A percentile compares a stretch with the other conserved stretches of the same genome.
Conservation (phyloP, 1,284 basidiomycete species). For the Anthracocystis setariae region DNA sequence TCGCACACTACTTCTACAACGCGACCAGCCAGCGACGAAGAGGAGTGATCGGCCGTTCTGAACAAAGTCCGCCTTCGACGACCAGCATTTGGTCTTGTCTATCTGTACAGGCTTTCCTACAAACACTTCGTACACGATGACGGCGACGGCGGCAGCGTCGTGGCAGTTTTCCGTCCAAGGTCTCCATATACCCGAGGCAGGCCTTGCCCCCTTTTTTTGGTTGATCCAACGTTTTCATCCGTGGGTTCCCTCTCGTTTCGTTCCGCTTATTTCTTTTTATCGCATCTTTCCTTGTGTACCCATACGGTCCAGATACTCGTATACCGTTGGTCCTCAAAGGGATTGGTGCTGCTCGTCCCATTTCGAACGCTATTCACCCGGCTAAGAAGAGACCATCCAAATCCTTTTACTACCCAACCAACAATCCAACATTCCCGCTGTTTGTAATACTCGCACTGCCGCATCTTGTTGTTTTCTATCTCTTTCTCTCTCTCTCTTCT, state of each 20-base stretch:
- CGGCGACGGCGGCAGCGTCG: conserved; percentile 14
- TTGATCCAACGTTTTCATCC: neutral
- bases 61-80: neutral
- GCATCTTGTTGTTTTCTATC: conserved; percentile 14
- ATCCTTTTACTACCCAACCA: conserved; percentile 16
- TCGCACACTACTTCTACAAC: neutral
- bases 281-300: conserved; percentile 5
- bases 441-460: conserved; percentile 44
- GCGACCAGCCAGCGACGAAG: conserved; percentile 36
- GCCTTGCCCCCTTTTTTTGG: neutral
- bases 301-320: conserved; percentile 46
- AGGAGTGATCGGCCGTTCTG: conserved; percentile 18
- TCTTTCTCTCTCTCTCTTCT: conserved; percentile 3
- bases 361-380: conserved; percentile 6
- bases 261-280: neutral
- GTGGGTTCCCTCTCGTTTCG: neutral
- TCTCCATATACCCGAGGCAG: neutral
- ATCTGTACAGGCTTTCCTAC: neutral
- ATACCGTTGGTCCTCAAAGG: conserved; percentile 37
- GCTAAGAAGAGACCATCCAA: conserved; percentile 24
- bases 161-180: neutral
- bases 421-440: conserved; percentile 7
- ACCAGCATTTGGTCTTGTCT: neutral
- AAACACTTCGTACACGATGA: neutral
- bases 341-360: conserved; percentile 8